Evolutionary conservation across 805 yeast species (phyloP), one percentile per base, ranked within the genome.

Genomic region (Kuraishia floccosa): DNA sequence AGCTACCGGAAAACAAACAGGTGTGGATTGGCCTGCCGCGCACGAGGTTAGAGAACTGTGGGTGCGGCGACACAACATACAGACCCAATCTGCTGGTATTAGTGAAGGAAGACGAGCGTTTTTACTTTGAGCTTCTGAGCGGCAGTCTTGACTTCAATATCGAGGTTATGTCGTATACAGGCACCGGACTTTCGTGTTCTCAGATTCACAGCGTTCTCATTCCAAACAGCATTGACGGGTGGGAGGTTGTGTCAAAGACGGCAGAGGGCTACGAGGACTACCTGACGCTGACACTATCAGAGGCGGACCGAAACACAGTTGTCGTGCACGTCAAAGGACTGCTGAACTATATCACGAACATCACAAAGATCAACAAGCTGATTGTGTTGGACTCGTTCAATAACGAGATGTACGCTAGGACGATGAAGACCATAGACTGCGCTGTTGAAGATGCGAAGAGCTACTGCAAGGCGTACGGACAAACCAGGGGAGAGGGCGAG

Each of bases 371-470:
- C 4, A 16, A 21, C 6, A 17, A 15, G 23, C 9, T 17, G 17
- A 9, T 20, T 12, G 3, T 25, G 4, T n/a, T 21, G 20, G 17
- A 15, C 18, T 11, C 12, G 15, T 4, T 17, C 5, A 8, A 16
- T 9, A 24, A 9, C 4, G 31, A 30, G n/a, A 11, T 16, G 15
- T 17, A 21, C 6, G 10, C 13, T 6, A 11, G 31, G 16, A 30
- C 31, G 14, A 13, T 23, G 6, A 30, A 14, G 27, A 13, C 21
- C 5, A 27, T 24, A 11, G 10, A 17, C 4, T 30, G 58, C 91
- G 34, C 91, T 87, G 45, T 58, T 72, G 37, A 74, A 77, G 83
- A 91, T 91, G 60, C 93, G 84, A 2, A 68, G 70, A 26, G 97
- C 95, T 2, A 81, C 94, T 1, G 70, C 71, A 4, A 76, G 69